Evolutionary conservation across 495 filamentous ascomycete genomes (phyloP).

Genomic region (Aspergillus funiculosus): DNA sequence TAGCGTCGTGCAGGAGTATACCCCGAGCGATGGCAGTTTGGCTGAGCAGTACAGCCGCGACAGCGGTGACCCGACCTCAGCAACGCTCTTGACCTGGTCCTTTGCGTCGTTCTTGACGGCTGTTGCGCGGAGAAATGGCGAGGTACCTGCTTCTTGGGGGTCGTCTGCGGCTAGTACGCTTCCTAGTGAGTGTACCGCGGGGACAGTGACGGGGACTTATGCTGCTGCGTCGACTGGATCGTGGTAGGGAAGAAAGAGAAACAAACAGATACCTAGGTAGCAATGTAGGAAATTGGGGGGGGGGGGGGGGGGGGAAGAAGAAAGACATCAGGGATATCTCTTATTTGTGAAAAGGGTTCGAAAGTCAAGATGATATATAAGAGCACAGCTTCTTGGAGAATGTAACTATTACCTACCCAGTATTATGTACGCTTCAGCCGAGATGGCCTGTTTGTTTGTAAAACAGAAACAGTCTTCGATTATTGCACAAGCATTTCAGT

Average conservation of each 20-base stretch:
- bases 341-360: too few species aligned
- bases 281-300: too few species aligned
- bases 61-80: slow-evolving; percentile 49
- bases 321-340: too few species aligned
- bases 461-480: too few species aligned
- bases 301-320: too few species aligned
- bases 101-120: slow-evolving; percentile 60
- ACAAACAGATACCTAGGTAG: too few species aligned
- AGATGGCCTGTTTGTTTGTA: too few species aligned
- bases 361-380: too few species aligned
- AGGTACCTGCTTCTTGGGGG: slow-evolving; percentile 46
- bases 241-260: slow-evolving; percentile 8
- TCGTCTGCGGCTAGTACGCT: slow-evolving; percentile 42
- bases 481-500: too few species aligned
- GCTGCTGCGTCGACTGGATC: slow-evolving; percentile 9
- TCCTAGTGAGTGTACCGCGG: slow-evolving; percentile 25
- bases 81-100: slow-evolving; percentile 61
- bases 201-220: slow-evolving; percentile 10
- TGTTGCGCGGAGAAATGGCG: slow-evolving; percentile 33
- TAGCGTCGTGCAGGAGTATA: slow-evolving; percentile 44
- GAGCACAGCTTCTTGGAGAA: too few species aligned
- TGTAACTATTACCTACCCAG: too few species aligned
- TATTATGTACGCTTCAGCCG: too few species aligned
- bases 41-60: slow-evolving; percentile 56
- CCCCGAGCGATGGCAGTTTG: slow-evolving; percentile 46